Evolutionary conservation across 805 yeast genomes (phyloP).

Genomic region (Kuraishia capsulata): DNA sequence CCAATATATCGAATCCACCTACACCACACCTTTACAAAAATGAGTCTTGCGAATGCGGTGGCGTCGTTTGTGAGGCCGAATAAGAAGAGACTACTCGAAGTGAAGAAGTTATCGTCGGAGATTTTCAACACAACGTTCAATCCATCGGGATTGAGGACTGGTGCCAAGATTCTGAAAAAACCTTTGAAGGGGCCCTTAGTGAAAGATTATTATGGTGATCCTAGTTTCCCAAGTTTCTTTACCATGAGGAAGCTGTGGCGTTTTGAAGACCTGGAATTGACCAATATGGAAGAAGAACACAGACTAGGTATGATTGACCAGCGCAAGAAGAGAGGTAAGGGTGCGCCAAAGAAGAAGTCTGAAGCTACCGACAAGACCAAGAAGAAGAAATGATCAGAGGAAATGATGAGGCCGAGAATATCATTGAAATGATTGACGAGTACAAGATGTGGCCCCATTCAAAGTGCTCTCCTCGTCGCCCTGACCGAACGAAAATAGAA

Average conservation of each 20-base stretch:
- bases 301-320: conserved; percentile 54
- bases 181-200: conserved; percentile 69
- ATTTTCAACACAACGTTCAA: conserved; percentile 66
- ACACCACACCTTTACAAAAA: no score
- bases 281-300: conserved; percentile 62
- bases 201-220: conserved; percentile 66
- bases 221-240: conserved; percentile 54
- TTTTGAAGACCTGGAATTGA: conserved; percentile 39
- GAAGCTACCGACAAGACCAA: conserved; percentile 30
- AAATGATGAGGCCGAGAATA: no score
- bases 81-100: conserved; percentile 39
- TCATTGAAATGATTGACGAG: no score
- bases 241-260: conserved; percentile 44
- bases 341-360: conserved; percentile 74
- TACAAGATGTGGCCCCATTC: no score
- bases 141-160: conserved; percentile 59
- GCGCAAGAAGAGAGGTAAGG: conserved; percentile 80
- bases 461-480: no score
- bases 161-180: conserved; percentile 57
- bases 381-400: conserved; percentile 24
- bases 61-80: conserved; percentile 21
- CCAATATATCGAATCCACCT: no score
- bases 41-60: not conserved
- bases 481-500: no score
- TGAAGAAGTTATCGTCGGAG: conserved; percentile 51